Conservation (phyloP, 1,284 basidiomycete genomes). For the Binderoboletus segoi region DNA sequence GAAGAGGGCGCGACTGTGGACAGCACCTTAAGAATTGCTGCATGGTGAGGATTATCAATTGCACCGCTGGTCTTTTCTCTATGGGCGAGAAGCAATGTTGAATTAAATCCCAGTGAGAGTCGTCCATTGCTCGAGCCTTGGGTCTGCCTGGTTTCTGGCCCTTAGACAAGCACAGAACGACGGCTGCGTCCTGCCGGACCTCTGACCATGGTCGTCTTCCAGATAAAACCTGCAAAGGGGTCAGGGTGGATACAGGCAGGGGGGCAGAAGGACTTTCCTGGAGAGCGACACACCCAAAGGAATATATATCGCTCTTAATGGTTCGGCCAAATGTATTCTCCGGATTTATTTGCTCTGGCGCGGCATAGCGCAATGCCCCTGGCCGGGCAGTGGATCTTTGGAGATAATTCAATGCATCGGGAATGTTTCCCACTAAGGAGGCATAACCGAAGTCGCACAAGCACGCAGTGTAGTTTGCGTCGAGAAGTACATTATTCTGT, state of each 20-base stretch:
- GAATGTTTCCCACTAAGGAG: constrained; percentile 3
- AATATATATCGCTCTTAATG: constrained; percentile 14
- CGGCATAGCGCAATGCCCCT: constrained; percentile 13
- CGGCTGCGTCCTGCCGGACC: neutral
- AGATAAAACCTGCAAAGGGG: constrained; percentile 4
- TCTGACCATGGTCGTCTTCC: constrained; percentile 13
- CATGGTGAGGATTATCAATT: neutral
- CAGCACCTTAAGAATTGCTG: neutral
- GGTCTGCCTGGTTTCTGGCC: constrained; percentile 10
- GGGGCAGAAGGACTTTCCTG: neutral
- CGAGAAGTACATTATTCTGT: constrained; percentile 20
- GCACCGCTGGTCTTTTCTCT: neutral
- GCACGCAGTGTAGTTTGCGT: constrained; percentile 7
- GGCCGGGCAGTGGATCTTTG: constrained; percentile 6
- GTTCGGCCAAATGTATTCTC: neutral
- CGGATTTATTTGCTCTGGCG: constrained; percentile 6
- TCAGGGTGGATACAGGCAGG: neutral
- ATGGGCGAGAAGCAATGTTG: constrained; percentile 4
- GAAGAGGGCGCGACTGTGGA: neutral
- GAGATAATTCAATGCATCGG: constrained; percentile 9
- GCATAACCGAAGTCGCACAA: constrained; percentile 6
- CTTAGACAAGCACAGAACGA: neutral
- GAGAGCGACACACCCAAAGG: constrained; percentile 14
- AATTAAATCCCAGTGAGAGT: constrained; percentile 6
- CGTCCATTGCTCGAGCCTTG: neutral